Conservation (phyloP, 345 rosid genomes). For the Eutrema yunnanense region DNA sequence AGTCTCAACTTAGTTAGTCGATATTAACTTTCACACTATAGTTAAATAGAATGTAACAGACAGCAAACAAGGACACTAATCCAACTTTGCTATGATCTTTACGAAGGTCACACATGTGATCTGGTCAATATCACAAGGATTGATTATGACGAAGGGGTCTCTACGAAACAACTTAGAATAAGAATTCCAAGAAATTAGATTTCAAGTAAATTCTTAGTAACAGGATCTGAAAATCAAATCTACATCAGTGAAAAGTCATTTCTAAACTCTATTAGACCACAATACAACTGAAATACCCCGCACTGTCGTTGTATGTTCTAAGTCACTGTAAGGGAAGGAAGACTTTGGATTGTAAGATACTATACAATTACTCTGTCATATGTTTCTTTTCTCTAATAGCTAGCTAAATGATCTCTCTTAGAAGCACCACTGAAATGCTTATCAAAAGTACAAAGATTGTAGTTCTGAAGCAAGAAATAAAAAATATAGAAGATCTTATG, state of each 20-base stretch:
- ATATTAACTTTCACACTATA: constrained; percentile 25
- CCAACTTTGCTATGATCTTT: constrained; percentile 1
- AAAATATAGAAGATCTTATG: neutral
- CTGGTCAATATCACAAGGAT: neutral
- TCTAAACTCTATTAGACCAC: neutral
- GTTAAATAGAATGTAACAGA: constrained; percentile 21
- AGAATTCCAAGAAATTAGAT: neutral
- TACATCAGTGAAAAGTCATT: neutral
- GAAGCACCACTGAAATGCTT: neutral
- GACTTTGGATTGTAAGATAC: neutral
- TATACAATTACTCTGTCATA: neutral
- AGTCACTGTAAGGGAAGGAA: neutral
- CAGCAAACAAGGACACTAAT: constrained; percentile 11
- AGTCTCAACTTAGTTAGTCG: constrained; percentile 48
- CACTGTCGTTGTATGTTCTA: neutral
- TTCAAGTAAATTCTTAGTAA: neutral
- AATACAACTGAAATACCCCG: neutral
- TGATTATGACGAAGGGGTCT: neutral
- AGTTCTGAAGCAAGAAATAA: neutral
- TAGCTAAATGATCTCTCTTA: neutral
- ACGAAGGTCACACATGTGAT: constrained; percentile 8
- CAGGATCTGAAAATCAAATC: neutral
- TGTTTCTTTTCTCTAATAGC: neutral
- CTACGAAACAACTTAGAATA: neutral
- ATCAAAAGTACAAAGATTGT: neutral